phyloP scores from a whole-genome alignment of 345 rosid species.

The Conringia planisiliqua region DNA sequence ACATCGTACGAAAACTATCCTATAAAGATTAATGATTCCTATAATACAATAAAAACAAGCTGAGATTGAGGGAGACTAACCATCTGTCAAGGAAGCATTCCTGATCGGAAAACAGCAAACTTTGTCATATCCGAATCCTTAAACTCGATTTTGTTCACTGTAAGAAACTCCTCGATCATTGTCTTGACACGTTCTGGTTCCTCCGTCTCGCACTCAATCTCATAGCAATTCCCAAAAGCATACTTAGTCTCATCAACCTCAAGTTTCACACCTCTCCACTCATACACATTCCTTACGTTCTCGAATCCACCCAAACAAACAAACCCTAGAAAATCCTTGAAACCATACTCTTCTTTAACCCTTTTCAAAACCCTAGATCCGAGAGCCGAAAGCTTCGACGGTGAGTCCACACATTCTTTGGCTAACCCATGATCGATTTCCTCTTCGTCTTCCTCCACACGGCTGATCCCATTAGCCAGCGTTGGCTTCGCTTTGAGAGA shows the following conservation, averaged over 20 bases:
- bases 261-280: constrained; percentile 66
- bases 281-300: constrained; percentile 61
- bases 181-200: constrained; percentile 69
- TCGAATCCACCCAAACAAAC: constrained; percentile 84
- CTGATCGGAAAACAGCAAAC: constrained; percentile 71
- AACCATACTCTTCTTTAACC: constrained; percentile 67
- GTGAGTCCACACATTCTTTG: constrained; percentile 47
- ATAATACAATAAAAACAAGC: too few species aligned
- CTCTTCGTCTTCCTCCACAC: constrained; percentile 88
- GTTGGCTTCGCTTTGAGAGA: constrained; percentile 68
- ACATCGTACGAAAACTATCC: background rate
- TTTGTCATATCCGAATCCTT: constrained; percentile 64
- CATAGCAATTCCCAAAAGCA: constrained; percentile 65
- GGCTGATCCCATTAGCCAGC: constrained; percentile 66
- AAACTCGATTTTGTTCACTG: constrained; percentile 51
- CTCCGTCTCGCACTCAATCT: constrained; percentile 75
- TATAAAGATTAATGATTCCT: too few species aligned
- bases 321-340: constrained; percentile 41
- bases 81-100: constrained; percentile 52
- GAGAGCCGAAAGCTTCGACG: constrained; percentile 37
- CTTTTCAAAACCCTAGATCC: constrained; percentile 62
- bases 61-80: background rate
- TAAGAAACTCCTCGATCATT: constrained; percentile 58
- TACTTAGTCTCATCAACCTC: constrained; percentile 86
- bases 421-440: constrained; percentile 47